Base-by-base conservation (phyloP, 257 asterid species). In the Vinca minor region DNA sequence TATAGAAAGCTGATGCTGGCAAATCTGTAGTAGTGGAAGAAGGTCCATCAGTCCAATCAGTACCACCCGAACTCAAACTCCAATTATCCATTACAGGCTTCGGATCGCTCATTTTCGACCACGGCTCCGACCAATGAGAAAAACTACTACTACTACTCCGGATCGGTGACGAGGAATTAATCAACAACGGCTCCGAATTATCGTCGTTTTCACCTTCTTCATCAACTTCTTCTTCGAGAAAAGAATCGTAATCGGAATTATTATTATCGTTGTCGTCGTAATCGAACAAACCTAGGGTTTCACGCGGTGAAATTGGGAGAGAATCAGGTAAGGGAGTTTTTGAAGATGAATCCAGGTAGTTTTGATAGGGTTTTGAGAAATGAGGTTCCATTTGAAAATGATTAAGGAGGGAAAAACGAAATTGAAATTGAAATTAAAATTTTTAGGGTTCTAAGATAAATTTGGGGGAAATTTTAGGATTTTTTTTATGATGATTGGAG, bases 271-370 rank as follows among this genome's bases (percentile, higher is more conserved):
- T 13, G 53, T 64, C 65, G 70, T 36, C 62, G 59, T 50, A 65
- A 36, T 41, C 26, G 64, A 11, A 41, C 6, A 48, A 29, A 36
- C 7, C n/a, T 59, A 67, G 56, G 70, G 65, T 59, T 66, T 60
- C 25, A 25, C 21, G 60, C 36, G 38, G 28, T 64, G 67, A 35
- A 49, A 11, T 63, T 3, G 48, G 18, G 5, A 35, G 20, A 20
- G 77, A 68, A 29, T 54, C 63, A 53, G 70, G 49, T n/a, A 60
- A 76, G 77, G 78, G 80, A n/a, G n/a, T 42, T 77, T 77, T 48
- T 28, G 78, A 46, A 66, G 71, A 47, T n/a, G 68, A 70, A 64
- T 73, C 36, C 25, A 71, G 71, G 0, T 45, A 62, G 53, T 44
- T 20, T 21, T 26, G 61, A 5, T 28, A 63, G 68, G 45, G 53